Percentiles rank a stretch among this genome's conserved stretches.
Conservation (phyloP, 2,329 filamentous ascomycete species). For the Fonsecaea pugnacius region DNA sequence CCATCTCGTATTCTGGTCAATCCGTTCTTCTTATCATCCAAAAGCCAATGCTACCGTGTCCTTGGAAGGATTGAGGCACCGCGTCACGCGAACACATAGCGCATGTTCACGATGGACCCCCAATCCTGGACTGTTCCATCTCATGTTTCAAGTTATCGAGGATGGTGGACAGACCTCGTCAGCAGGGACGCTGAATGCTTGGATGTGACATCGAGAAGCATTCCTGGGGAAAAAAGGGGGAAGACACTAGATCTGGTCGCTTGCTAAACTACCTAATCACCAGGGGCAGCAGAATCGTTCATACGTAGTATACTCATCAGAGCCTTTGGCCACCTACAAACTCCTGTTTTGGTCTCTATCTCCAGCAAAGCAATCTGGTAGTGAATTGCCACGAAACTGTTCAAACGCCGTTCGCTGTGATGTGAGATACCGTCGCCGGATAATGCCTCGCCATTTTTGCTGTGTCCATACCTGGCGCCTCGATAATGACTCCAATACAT, state of each 20-base stretch:
- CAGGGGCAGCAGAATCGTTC: not conserved
- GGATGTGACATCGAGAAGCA: no score
- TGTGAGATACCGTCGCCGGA: not conserved
- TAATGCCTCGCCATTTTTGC: slow-evolving; percentile 3
- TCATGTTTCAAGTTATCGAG: not conserved
- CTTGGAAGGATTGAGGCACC: not conserved
- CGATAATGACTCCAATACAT: not conserved
- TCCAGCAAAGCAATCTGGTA: not conserved
- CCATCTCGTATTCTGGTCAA: not conserved
- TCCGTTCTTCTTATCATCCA: not conserved
- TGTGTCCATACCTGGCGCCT: not conserved
- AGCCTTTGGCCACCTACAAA: not conserved
- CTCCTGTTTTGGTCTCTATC: not conserved
- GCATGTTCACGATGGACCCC: not conserved
- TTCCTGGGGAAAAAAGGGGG: no score
- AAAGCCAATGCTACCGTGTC: not conserved
- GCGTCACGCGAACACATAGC: not conserved
- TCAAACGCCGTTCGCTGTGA: not conserved
- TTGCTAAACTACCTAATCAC: not conserved
- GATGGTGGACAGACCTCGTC: not conserved
- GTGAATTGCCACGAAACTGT: not conserved
- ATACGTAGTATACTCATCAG: not conserved
- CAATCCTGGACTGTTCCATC: not conserved
- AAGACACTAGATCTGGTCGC: not conserved
- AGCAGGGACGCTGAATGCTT: not conserved